phyloP scores from a whole-genome alignment of 2,329 filamentous ascomycete species.

The Drechslerella stenobrocha region DNA sequence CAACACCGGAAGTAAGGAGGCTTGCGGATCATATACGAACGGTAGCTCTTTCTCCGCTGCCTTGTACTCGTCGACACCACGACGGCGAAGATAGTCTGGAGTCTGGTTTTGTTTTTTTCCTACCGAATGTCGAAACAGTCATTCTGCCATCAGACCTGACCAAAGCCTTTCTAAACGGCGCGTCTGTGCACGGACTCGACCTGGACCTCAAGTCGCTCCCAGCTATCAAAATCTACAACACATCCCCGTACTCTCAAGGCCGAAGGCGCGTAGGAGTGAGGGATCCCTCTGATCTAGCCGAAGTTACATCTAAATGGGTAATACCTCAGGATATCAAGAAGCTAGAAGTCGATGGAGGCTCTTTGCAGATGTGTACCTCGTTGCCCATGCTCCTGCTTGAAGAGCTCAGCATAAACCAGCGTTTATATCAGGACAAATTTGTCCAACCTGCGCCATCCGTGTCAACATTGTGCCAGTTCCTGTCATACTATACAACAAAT shows the following conservation, averaged over 20 bases:
- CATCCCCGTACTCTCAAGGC: not conserved
- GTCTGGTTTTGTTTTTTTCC: conserved; percentile 27
- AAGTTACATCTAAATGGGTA: conserved; percentile 16
- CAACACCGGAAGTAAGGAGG: conserved; percentile 13
- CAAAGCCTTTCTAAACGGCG: conserved; percentile 18
- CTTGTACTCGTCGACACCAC: conserved; percentile 8
- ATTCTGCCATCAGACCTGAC: conserved; percentile 19
- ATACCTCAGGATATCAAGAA: conserved; percentile 25
- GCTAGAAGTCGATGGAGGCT: conserved; percentile 26
- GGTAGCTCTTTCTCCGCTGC: conserved; percentile 11
- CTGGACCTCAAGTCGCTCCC: conserved; percentile 21
- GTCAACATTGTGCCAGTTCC: conserved; percentile 8
- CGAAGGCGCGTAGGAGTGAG: conserved; percentile 5
- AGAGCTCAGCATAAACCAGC: conserved; percentile 18
- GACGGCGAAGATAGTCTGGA: conserved; percentile 30
- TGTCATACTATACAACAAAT: conserved; percentile 18
- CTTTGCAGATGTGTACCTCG: conserved; percentile 13
- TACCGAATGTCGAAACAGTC: conserved; percentile 24
- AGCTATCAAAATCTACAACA: conserved; percentile 15
- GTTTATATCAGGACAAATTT: conserved; percentile 17
- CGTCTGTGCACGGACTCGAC: conserved; percentile 18
- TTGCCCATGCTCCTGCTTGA: conserved; percentile 24
- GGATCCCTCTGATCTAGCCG: conserved; percentile 4
- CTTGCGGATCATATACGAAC: conserved; percentile 18
- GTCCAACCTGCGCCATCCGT: conserved; percentile 8